Percentiles rank a stretch among this genome's conserved stretches.
phyloP scores from a whole-genome alignment of 2,329 filamentous ascomycete genomes.

The Falciphora oryzae region DNA sequence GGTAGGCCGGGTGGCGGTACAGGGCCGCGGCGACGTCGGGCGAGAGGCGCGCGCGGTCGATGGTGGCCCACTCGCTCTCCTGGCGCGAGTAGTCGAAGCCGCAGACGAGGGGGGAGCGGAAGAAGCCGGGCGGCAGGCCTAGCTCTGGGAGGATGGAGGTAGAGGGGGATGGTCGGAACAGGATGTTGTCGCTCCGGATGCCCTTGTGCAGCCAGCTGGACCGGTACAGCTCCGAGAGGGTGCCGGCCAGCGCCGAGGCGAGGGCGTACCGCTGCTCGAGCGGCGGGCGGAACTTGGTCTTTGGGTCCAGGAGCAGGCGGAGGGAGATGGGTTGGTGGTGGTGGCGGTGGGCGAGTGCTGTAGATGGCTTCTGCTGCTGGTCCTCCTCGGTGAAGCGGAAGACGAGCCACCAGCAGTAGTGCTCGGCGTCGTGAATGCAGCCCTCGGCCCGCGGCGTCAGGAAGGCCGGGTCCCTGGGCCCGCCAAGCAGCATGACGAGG shows the following conservation, averaged over 20 bases:
- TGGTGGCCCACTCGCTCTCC: slow-evolving; percentile 9
- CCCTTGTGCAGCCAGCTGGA: slow-evolving; percentile 55
- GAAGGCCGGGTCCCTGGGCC: slow-evolving; percentile 12
- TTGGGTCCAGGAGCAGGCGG: slow-evolving; percentile 9
- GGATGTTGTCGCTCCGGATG: slow-evolving; percentile 46
- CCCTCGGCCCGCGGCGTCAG: slow-evolving; percentile 12
- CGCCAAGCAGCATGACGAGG: slow-evolving; percentile 13
- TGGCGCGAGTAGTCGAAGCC: slow-evolving; percentile 50
- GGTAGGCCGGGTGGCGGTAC: slow-evolving; percentile 12
- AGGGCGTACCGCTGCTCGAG: slow-evolving; percentile 13
- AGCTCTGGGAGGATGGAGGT: background rate
- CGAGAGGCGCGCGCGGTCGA: slow-evolving; percentile 6
- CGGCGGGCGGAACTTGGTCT: slow-evolving; percentile 11
- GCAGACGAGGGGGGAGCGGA: slow-evolving; percentile 37
- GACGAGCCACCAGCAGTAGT: slow-evolving; percentile 15
- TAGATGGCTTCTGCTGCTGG: background rate
- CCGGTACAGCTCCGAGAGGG: slow-evolving; percentile 47
- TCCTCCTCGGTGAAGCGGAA: slow-evolving; percentile 10
- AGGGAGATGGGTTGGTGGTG: slow-evolving; percentile 11
- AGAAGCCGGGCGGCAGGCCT: slow-evolving; percentile 24
- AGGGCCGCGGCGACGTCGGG: slow-evolving; percentile 4
- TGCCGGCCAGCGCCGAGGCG: slow-evolving; percentile 37
- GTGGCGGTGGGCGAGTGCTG: background rate
- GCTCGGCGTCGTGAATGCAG: slow-evolving; percentile 13
- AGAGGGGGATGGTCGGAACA: slow-evolving; percentile 32